Evolutionary conservation across 1,139 yeast species (phyloP), one percentile per base, ranked within the genome.

Genomic region (Zygoascus sp.): DNA sequence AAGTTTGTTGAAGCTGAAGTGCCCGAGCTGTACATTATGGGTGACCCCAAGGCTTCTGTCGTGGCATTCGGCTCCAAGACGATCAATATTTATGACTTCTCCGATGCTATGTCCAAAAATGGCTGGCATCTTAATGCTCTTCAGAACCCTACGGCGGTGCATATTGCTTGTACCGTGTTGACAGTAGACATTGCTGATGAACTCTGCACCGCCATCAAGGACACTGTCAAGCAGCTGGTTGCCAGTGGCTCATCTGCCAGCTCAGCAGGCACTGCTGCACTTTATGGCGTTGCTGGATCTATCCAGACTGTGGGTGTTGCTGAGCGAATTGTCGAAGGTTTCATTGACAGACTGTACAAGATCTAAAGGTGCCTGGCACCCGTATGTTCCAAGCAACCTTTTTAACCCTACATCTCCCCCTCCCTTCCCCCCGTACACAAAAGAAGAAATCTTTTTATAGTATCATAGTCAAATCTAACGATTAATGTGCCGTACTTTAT

Each of bases 221-320:
- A 58, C 0, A 64, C 76, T 13, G 79, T 84, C 2, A 57, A 60
- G 17, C 77, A 73, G 39, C 61, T 79, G 39, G 66, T 67, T 2
- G 48, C 47, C 3, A 63, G 61, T 35, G 66, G 59, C 22, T 58
- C 69, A 2, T 61, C 58, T 2, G 51, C 57, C 13, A 55, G 53
- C 1, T 58, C 64, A 1, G 64, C 70, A 15, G 73, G 75, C 28
- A 87, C 95, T 2, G 92, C 96, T 17, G 95, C 94, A 1, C 63
- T 92, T 46, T 92, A 92, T 61, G 97, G 98, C 55, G 95, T 90
- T 42, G 97, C 97, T 0, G 97, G 96, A 5, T 85, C 92, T 59
- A 79, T 92, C 28, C 72, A 77, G 50, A 87, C 97, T 0, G 76
- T 81, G 0, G 94, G 95, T 1, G 81, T 92, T n/a, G 96, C 90